These are phyloP conservation scores for Spirogloea muscicola DNA, from an alignment of 139 green algal genomes.

Conservation along the genomic window DNA sequence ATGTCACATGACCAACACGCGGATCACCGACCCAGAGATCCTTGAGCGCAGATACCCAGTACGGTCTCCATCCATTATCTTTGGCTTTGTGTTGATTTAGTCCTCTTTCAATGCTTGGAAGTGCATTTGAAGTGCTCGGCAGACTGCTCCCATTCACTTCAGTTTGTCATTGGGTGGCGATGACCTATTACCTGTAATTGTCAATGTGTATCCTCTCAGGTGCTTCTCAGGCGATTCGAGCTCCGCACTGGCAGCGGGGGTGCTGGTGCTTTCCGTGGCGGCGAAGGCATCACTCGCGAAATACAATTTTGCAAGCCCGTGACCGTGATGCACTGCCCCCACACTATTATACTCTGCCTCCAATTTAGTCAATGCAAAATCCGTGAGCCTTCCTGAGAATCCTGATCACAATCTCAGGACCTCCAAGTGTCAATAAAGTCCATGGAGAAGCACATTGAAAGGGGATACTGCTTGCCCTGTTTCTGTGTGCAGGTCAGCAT, in stretches of 20 bases:
- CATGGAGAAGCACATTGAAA: too few relatives aligned
- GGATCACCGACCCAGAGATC: slow-evolving; percentile 93
- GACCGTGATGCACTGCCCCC: slow-evolving; percentile 32
- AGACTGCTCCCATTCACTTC: too few relatives aligned
- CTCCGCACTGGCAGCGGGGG: slow-evolving; percentile 79
- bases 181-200: too few relatives aligned
- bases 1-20: slow-evolving; percentile 99
- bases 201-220: slow-evolving; percentile 42
- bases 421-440: too few relatives aligned
- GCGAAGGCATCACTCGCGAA: slow-evolving; percentile 84
- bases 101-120: too few relatives aligned
- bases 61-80: too few relatives aligned
- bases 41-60: slow-evolving; percentile 69
- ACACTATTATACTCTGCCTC: neutral
- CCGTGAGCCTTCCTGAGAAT: neutral
- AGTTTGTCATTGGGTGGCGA: too few relatives aligned
- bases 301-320: slow-evolving; percentile 83
- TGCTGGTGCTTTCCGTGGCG: slow-evolving; percentile 66
- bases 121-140: too few relatives aligned
- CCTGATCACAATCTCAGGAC: neutral
- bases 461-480: neutral
- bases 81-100: too few relatives aligned
- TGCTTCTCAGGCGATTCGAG: slow-evolving; percentile 79
- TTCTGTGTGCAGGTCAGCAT: slow-evolving; percentile 60
- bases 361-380: neutral